Percentiles rank a stretch among this genome's conserved stretches.
Conservation (phyloP, 106 monocot species). For the Narthecium ossifragum region DNA sequence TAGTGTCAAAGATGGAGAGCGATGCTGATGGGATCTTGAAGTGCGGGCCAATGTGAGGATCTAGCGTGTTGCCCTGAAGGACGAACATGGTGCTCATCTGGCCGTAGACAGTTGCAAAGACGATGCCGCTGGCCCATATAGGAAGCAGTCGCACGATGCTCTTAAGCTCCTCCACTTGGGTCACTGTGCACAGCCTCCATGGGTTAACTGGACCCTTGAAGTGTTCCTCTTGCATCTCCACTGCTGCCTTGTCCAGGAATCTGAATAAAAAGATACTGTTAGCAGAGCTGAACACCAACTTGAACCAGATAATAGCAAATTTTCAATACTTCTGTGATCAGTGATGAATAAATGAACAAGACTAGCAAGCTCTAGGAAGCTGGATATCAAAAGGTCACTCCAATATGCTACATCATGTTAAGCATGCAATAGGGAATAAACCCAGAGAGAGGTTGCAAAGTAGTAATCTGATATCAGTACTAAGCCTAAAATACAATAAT, state of each 20-base stretch:
- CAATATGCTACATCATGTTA: too few relatives aligned
- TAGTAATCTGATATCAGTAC: too few relatives aligned
- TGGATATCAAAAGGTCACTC: background rate
- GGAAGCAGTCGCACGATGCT: constrained; percentile 31
- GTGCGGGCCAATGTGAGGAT: constrained; percentile 30
- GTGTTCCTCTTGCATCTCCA: constrained; percentile 19
- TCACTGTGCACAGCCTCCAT: constrained; percentile 38
- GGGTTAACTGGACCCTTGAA: constrained; percentile 5
- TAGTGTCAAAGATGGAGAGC: constrained; percentile 31
- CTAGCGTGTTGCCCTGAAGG: constrained; percentile 38
- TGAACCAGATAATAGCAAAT: too few relatives aligned
- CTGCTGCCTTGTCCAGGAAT: constrained; percentile 39
- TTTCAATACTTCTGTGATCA: too few relatives aligned
- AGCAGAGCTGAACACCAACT: too few relatives aligned
- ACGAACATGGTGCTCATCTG: constrained; percentile 51
- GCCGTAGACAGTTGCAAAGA: constrained; percentile 41
- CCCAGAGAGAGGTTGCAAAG: too few relatives aligned
- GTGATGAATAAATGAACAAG: too few relatives aligned
- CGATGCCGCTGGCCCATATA: constrained; percentile 31
- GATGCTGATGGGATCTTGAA: constrained; percentile 29
- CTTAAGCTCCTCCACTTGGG: too few relatives aligned
- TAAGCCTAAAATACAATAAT: too few relatives aligned
- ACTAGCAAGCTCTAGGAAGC: background rate
- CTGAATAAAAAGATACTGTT: too few relatives aligned
- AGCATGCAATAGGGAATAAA: too few relatives aligned